phyloP scores from a whole-genome alignment of 768 basidiomycete genomes.

The Auricularia heimuer region DNA sequence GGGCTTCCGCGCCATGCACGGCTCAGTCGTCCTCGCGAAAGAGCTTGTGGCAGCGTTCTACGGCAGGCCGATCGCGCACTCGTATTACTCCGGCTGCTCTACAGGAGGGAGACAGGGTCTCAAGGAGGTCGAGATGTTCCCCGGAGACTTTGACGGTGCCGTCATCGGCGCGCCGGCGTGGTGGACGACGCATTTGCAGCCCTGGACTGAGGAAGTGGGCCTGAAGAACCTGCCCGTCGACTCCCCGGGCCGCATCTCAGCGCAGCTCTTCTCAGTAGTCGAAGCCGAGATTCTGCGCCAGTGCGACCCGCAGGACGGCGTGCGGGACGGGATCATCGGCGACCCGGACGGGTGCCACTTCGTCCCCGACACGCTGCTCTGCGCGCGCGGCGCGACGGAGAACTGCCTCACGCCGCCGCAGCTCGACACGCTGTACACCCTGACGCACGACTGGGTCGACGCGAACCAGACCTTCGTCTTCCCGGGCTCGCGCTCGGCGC shows the following conservation, averaged over 20 bases:
- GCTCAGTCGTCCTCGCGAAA: constrained; percentile 19
- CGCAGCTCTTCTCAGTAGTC: not conserved
- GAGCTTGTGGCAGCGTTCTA: constrained; percentile 21
- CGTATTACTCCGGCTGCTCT: constrained; percentile 24
- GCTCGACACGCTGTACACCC: not conserved
- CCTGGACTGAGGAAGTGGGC: not conserved
- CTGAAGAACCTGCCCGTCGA: not conserved
- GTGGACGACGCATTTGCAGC: not conserved
- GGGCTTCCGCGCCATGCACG: constrained; percentile 20
- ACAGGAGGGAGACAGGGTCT: constrained; percentile 24
- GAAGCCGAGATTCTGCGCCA: not conserved
- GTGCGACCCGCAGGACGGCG: not conserved
- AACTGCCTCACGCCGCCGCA: not conserved
- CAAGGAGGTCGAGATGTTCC: constrained; percentile 18
- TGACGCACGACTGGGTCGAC: not conserved
- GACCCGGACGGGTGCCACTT: not conserved
- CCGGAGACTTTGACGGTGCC: constrained; percentile 25
- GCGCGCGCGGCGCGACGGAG: not conserved
- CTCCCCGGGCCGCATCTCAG: not conserved
- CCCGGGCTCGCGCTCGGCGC: not conserved
- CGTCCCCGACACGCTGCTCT: not conserved
- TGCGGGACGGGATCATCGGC: not conserved
- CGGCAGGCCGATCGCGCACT: constrained; percentile 12
- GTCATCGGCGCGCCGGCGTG: constrained; percentile 24
- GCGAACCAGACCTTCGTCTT: not conserved